Base-by-base conservation (phyloP, 2,329 filamentous ascomycete species). In the Neopestalotiopsis clavispora region DNA sequence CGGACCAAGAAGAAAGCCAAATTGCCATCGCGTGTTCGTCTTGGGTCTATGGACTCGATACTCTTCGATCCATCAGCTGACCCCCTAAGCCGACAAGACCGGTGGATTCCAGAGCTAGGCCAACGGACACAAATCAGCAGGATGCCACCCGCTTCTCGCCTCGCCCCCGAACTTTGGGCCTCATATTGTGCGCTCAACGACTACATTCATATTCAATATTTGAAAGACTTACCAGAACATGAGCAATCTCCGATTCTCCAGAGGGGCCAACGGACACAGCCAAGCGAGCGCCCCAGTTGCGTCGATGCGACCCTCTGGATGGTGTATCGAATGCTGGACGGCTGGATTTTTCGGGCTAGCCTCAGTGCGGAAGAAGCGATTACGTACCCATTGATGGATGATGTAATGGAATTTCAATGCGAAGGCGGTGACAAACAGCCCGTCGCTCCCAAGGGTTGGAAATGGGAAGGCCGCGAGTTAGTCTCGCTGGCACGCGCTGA, bases 21-120 rank as follows among this genome's bases (percentile, higher is more conserved):
- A 66, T 2, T 23, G 5, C 2, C 62, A 13, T 30, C 20, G 7
- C 42, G 30, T 40, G 13, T 32, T 28, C 20, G 63, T 28, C 63
- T 66, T 14, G 63, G 63, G 10, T 49, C 34, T 28, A 57, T 66
- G 63, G 63, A 66, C 30, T 66, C 62, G 20, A 23, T 66, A 2
- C 63, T 66, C 13, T n/a, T 38, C 10, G 63, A 66, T 7, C 28
- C 45, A 23, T 56, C 42, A 4, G 7, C 20, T 14, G 63, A 66
- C n/a, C 42, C 40, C 14, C 30, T 66, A 4, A 42, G 13, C 5
- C 63, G 63, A 6, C 63, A 66, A 32, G 63, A 66, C 28, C 63
- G 63, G 23, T 66, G 63, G 63, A 58, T 66, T 2, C 63, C 63
- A 13, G 42, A 56, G 5, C 13, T 66, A 4, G 63, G 63, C 14